Evolutionary conservation across 495 filamentous ascomycete species (phyloP).

Genomic region (Entonaema liquescens): DNA sequence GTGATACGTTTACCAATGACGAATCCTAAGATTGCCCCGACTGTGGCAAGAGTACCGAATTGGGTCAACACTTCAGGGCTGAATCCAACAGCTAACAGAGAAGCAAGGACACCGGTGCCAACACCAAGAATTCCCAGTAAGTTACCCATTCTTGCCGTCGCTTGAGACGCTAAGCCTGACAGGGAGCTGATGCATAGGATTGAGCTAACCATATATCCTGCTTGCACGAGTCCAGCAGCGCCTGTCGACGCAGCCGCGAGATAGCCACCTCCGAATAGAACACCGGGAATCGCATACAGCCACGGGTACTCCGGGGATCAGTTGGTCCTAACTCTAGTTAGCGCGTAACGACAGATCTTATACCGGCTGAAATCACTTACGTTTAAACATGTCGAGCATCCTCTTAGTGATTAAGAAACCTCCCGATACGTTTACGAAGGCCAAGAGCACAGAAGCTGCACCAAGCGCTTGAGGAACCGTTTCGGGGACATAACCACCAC

Average conservation of each 20-base stretch:
- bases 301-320: constrained; percentile 86
- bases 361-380: constrained; percentile 44
- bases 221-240: constrained; percentile 80
- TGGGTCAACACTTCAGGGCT: constrained; percentile 75
- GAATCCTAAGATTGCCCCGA: constrained; percentile 68
- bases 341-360: neutral
- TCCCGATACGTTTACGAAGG: constrained; percentile 83
- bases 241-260: constrained; percentile 77
- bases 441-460: constrained; percentile 78
- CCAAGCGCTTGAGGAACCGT: constrained; percentile 80
- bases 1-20: constrained; percentile 84
- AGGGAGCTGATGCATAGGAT: constrained; percentile 79
- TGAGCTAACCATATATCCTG: constrained; percentile 81
- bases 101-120: constrained; percentile 77
- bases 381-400: constrained; percentile 92
- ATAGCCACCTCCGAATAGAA: constrained; percentile 79
- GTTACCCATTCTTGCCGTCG: constrained; percentile 81
- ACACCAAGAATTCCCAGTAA: constrained; percentile 83
- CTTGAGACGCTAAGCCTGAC: constrained; percentile 75
- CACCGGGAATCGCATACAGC: constrained; percentile 78
- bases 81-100: constrained; percentile 79
- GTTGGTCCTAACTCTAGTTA: constrained; percentile 63
- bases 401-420: constrained; percentile 87
- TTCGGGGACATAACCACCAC: constrained; percentile 74
- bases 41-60: constrained; percentile 73